Evolutionary conservation across 208 protist genomes (phyloP), one percentile per base, ranked within the genome.

Genomic region (Crithidia expoeki): DNA sequence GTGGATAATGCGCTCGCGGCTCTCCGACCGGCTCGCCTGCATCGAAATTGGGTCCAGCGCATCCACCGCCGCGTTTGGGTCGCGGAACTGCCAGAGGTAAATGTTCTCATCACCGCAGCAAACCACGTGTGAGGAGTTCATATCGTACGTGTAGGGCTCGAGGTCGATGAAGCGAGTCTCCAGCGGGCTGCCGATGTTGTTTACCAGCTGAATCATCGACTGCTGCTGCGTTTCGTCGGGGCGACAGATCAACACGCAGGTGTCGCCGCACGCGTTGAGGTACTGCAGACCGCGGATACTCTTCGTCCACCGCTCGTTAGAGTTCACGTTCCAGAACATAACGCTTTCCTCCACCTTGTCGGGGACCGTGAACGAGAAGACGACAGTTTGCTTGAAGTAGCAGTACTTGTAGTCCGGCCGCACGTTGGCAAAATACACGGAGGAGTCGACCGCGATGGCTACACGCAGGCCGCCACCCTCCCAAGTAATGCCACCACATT

Each of bases 371-470:
- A 95, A 99, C 44, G 94, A 60, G 68, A 94, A 98, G 17, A 98
- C 96, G 19, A 97, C 50, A 2, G 96, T 98, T 32, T 96, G 90
- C 34, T 83, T 82, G 68, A 98, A 96, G 88, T 96, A 98, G 47
- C 86, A 87, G 88, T 98, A 99, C 72, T 93, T 95, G 79, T 99
- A 98, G 30, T 93, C 80, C n/a, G 94, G 94, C 9, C 97, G 92
- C 21, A 99, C 94, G 68, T 98, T 98, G 32, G 97, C 97, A 81
- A 99, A 98, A 90, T 98, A 99, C 25, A 99, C 81, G 67, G 91
- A 97, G 14, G 92, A 93, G 63, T 99, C 97, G 34, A 99, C 90
- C 23, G 96, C 96, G 32, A 99, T 78, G 60, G 95, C 96, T 9
- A 99, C 81, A 53, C 97, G 91, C 44, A 99, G 85, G 11, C 96